Conservation (phyloP, 2,329 filamentous ascomycete genomes). For the Parascedosporium putredinis region DNA sequence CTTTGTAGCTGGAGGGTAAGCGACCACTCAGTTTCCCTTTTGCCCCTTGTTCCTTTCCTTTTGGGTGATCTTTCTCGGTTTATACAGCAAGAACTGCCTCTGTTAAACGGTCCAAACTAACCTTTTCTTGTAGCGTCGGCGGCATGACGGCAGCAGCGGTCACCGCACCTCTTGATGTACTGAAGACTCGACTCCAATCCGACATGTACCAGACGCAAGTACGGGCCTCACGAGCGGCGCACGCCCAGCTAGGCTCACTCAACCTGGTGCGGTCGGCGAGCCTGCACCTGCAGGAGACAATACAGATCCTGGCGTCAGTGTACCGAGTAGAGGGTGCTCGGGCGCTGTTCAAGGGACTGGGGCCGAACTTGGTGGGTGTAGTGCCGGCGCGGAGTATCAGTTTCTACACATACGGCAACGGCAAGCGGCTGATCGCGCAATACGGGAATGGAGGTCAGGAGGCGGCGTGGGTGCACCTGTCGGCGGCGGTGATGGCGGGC, state of each 20-base stretch:
- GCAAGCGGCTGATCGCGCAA: slow-evolving; percentile 70
- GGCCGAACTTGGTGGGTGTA: slow-evolving; percentile 81
- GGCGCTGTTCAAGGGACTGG: slow-evolving; percentile 86
- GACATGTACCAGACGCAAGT: slow-evolving; percentile 84
- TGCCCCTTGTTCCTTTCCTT: slow-evolving; percentile 1
- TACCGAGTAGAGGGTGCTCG: slow-evolving; percentile 73
- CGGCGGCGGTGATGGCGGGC: slow-evolving; percentile 66
- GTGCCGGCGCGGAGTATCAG: slow-evolving; percentile 86
- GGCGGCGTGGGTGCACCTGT: slow-evolving; percentile 66
- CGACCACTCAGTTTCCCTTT: background rate
- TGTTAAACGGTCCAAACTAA: too few relatives aligned
- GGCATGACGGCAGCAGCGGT: slow-evolving; percentile 87
- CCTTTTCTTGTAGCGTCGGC: slow-evolving; percentile 58
- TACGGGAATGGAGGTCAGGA: slow-evolving; percentile 62
- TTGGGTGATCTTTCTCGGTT: too few relatives aligned
- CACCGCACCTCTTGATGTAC: slow-evolving; percentile 87
- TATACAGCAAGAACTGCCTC: too few relatives aligned
- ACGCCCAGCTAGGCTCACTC: slow-evolving; percentile 41
- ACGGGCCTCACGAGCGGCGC: slow-evolving; percentile 51
- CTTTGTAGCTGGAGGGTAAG: slow-evolving; percentile 81
- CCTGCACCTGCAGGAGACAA: slow-evolving; percentile 74
- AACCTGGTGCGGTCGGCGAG: slow-evolving; percentile 55
- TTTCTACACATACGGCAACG: slow-evolving; percentile 88
- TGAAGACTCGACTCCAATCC: slow-evolving; percentile 87
- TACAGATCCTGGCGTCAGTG: slow-evolving; percentile 74